phyloP scores from a whole-genome alignment of 805 yeast genomes.

The Yamadazyma sp. region DNA sequence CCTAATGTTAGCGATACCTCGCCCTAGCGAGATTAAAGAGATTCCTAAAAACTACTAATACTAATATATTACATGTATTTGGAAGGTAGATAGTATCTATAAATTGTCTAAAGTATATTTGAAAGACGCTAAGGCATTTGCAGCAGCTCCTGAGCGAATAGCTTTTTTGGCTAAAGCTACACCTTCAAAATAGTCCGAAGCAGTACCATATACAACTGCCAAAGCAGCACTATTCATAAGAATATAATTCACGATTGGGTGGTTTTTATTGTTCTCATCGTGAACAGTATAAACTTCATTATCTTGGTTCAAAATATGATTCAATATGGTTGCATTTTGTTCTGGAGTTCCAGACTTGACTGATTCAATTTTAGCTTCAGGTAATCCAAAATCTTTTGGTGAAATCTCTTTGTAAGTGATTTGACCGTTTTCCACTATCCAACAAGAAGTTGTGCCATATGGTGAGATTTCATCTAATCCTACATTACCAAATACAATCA shows the following conservation, averaged over 20 bases:
- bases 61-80: neutral
- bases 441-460: constrained; percentile 72
- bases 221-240: constrained; percentile 84
- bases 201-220: constrained; percentile 71
- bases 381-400: constrained; percentile 81
- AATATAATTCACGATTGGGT: constrained; percentile 85
- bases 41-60: neutral
- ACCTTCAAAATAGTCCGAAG: constrained; percentile 72
- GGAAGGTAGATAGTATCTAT: neutral
- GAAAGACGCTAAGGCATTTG: constrained; percentile 54
- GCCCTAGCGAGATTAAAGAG: no score
- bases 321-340: constrained; percentile 69
- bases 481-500: constrained; percentile 90
- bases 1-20: no score
- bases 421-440: constrained; percentile 58
- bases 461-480: constrained; percentile 96
- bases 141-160: constrained; percentile 67
- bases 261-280: constrained; percentile 25
- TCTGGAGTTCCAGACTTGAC: constrained; percentile 86
- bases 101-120: constrained; percentile 19
- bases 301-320: constrained; percentile 43
- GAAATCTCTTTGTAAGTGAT: constrained; percentile 45
- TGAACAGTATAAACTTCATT: constrained; percentile 44
- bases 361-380: constrained; percentile 60
- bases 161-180: constrained; percentile 68